Base-by-base conservation (phyloP, 2,329 filamentous ascomycete genomes). In the Verticillium zaregamsianum region DNA sequence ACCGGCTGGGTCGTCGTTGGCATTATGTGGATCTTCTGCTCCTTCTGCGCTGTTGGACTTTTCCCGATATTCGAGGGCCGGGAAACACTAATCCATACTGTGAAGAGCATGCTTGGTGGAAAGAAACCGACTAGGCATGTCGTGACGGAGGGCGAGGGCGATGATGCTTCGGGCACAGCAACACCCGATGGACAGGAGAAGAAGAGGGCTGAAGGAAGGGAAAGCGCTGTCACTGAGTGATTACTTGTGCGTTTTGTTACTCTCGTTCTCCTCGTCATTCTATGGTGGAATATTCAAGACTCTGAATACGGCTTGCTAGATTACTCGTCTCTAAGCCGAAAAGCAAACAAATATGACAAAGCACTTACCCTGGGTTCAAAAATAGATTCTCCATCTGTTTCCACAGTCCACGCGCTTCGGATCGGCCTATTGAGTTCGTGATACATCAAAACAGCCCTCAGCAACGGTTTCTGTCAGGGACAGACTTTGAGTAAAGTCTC, bases 1-100 rank as follows among this genome's bases (percentile, higher is more conserved):
- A 91, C 90, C 0, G 90, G 90, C 55, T 94, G 90, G 90, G 86
- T 93, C 12, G 82, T 86, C 1, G 85, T 92, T 9, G 90, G 89
- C 11, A 90, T 95, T 60, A 79, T 93, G 52, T 95, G 91, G 91
- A 83, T 94, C 67, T 92, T 93, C 72, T 86, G 84, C 68, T 90
- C 87, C 3, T 78, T 88, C 2, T 80, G 89, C 61, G 89, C 86
- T 11, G 92, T 97, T 0, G 92, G 91, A 0, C 45, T 97, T 0
- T 97, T 90, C 74, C 93, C 93, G 7, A 77, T 95, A 1, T 95
- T 84, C 74, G 92, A 97, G 71, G 91, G 92, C 0, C 79, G 45
- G 6, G 45, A n/a, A 12, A 49, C 45, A 12, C 45, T 49, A n/a
- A 15, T 72, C 0, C 78, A 83, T 59, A 91, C 88, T 0, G 74